Evolutionary conservation across 352 stramenopile genomes (phyloP).

Genomic region (Pythium rhizo-oryzae): DNA sequence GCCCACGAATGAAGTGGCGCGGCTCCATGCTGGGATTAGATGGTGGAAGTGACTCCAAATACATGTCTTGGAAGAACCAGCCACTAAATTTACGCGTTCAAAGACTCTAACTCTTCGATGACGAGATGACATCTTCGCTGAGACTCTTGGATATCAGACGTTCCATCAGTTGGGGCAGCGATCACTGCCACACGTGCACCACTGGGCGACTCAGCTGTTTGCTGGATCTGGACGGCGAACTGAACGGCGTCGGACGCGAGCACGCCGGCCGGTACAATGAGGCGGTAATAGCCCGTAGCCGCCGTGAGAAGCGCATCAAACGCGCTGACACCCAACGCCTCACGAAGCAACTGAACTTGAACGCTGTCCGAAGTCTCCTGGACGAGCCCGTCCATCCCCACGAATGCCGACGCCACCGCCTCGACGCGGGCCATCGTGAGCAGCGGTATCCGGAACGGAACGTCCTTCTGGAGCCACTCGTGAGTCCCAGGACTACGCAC

Average conservation of each 20-base stretch:
- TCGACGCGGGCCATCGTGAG: constrained; percentile 45
- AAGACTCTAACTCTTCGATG: constrained; percentile 14
- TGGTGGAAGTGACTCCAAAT: not conserved
- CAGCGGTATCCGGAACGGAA: constrained; percentile 45
- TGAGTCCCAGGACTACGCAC: constrained; percentile 66
- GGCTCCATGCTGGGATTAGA: not conserved
- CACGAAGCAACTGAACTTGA: constrained; percentile 42
- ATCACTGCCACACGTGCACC: constrained; percentile 3
- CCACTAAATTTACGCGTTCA: not conserved
- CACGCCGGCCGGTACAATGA: constrained; percentile 18
- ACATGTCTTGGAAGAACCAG: not conserved
- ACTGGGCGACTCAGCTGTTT: constrained; percentile 5
- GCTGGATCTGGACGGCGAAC: constrained; percentile 3
- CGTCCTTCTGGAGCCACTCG: constrained; percentile 52
- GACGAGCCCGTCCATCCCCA: not conserved
- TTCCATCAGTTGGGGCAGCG: not conserved
- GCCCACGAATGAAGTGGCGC: constrained; percentile 8
- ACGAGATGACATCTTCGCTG: constrained; percentile 1
- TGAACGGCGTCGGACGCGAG: not conserved
- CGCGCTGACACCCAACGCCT: constrained; percentile 52
- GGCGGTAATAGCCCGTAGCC: constrained; percentile 50
- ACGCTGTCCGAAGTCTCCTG: constrained; percentile 32
- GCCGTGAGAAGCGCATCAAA: constrained; percentile 57
- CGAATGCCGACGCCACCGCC: constrained; percentile 15
- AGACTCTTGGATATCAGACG: not conserved